Evolutionary conservation across 306 rosid genomes (phyloP).

Genomic region (Pterocarpus macrocarpus): DNA sequence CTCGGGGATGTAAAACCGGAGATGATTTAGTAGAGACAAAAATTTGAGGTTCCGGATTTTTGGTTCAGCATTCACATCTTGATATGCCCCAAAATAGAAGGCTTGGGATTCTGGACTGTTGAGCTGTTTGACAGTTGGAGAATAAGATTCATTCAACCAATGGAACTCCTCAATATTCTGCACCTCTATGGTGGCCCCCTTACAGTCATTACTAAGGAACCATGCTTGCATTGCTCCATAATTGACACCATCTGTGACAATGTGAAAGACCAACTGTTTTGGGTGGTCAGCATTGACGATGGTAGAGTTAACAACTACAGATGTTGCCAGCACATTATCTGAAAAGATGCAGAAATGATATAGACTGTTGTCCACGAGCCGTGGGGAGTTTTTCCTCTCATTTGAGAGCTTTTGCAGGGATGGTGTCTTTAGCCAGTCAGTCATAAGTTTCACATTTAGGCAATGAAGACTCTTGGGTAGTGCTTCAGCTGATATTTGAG

Average conservation of each 20-base stretch:
- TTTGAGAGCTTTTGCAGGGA: conserved; percentile 61
- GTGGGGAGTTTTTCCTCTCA: conserved; percentile 69
- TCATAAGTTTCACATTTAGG: conserved; percentile 74
- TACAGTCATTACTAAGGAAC: conserved; percentile 80
- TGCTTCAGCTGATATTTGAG: conserved; percentile 85
- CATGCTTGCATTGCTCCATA: conserved; percentile 87
- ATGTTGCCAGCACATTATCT: conserved; percentile 80
- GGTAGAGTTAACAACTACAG: conserved; percentile 89
- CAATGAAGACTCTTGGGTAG: conserved; percentile 93
- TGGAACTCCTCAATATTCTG: conserved; percentile 77
- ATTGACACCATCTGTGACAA: conserved; percentile 74
- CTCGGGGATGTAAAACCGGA: conserved; percentile 93
- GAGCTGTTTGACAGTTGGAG: conserved; percentile 74
- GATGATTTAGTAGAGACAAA: conserved; percentile 76
- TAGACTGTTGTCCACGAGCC: conserved; percentile 75
- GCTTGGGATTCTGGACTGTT: conserved; percentile 62
- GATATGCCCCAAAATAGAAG: conserved; percentile 66
- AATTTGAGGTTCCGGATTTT: conserved; percentile 73
- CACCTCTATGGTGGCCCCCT: conserved; percentile 82
- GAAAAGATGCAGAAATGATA: conserved; percentile 96
- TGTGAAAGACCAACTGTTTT: conserved; percentile 81
- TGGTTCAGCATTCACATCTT: conserved; percentile 62
- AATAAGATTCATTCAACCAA: conserved; percentile 83
- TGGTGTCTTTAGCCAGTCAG: conserved; percentile 75
- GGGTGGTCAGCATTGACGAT: conserved; percentile 80